Conservation (phyloP, 805 yeast species). For the Wickerhamiella bombiphila region DNA sequence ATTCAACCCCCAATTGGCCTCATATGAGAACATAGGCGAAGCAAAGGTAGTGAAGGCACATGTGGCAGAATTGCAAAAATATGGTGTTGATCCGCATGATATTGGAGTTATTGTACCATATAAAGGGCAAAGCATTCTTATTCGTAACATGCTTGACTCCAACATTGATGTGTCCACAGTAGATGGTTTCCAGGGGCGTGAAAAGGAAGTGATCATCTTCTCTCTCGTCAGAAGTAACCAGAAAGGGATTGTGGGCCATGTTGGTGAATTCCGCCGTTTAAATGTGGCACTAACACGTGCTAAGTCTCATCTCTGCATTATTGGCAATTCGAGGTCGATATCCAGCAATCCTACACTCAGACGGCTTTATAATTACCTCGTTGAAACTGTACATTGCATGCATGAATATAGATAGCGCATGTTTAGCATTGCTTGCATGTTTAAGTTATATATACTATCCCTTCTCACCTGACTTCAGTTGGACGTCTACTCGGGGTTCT, state of each 20-base stretch:
- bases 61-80: conserved; percentile 33
- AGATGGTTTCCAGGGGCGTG: conserved; percentile 98
- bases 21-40: conserved; percentile 58
- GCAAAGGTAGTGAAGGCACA: conserved; percentile 60
- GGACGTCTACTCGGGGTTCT: too few relatives aligned
- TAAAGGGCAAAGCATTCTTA: conserved; percentile 60
- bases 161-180: conserved; percentile 83
- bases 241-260: conserved; percentile 55
- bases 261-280: conserved; percentile 87
- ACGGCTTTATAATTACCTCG: too few relatives aligned
- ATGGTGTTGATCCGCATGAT: conserved; percentile 38
- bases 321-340: too few relatives aligned
- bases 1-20: too few relatives aligned
- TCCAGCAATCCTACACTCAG: too few relatives aligned
- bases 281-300: conserved; percentile 96
- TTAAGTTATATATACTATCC: too few relatives aligned
- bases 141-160: conserved; percentile 41
- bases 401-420: too few relatives aligned
- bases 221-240: conserved; percentile 79
- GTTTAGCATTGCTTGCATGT: too few relatives aligned
- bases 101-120: conserved; percentile 93
- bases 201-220: conserved; percentile 81
- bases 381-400: too few relatives aligned
- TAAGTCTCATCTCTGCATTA: too few relatives aligned
- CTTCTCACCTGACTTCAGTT: too few relatives aligned